Percentiles rank a stretch among this genome's conserved stretches.
Conservation (phyloP, 345 rosid genomes). For the Carallia brachiata region DNA sequence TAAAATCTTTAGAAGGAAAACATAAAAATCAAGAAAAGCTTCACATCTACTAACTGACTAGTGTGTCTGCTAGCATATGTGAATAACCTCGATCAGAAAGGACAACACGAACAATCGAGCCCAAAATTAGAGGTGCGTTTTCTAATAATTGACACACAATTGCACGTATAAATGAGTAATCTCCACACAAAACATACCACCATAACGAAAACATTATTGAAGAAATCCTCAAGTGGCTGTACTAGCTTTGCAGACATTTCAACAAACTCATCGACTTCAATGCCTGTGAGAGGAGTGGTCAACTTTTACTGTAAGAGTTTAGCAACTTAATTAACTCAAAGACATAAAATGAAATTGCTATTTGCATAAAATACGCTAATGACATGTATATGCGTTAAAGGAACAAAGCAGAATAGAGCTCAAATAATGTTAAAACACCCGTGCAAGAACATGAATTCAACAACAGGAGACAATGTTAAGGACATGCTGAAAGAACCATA, state of each 20-base stretch:
- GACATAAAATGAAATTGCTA: not conserved
- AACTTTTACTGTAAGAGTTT: not conserved
- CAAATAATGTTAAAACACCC: not conserved
- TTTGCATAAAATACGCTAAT: not conserved
- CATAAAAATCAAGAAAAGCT: no score
- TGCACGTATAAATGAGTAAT: not conserved
- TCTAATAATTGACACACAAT: not conserved
- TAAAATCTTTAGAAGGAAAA: no score
- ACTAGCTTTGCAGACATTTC: conserved; percentile 61
- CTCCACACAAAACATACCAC: conserved; percentile 60
- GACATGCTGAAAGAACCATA: conserved; percentile 1
- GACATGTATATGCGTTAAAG: not conserved
- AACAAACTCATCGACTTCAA: conserved; percentile 68
- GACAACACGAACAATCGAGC: no score
- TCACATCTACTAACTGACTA: no score
- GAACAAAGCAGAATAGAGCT: not conserved
- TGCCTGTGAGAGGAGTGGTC: conserved; percentile 40
- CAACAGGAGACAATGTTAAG: not conserved
- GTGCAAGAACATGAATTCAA: not conserved
- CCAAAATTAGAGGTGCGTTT: no score
- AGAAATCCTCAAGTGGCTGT: conserved; percentile 85
- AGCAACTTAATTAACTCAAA: not conserved
- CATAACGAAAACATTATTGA: conserved; percentile 89
- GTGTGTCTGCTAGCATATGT: no score
- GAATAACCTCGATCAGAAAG: no score